These are phyloP conservation scores for Lizonia empirigonia DNA, from an alignment of 2,329 filamentous ascomycete genomes.

Conservation along the genomic window DNA sequence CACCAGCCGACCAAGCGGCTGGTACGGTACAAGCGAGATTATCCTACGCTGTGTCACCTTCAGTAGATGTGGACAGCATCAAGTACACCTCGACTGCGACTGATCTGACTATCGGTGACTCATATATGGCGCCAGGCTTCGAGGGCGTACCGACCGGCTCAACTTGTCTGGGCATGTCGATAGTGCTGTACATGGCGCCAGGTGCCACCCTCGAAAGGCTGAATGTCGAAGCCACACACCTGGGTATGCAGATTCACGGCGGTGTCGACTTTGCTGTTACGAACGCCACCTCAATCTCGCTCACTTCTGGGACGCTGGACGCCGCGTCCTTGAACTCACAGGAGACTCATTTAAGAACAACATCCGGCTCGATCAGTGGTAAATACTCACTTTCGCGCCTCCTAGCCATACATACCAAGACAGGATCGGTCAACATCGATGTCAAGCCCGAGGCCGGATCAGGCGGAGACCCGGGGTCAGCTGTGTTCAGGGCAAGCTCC, in stretches of 20 bases:
- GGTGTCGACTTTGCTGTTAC: slow-evolving; percentile 42
- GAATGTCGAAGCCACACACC: slow-evolving; percentile 43
- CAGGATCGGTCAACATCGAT: slow-evolving; percentile 50
- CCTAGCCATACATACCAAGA: slow-evolving; percentile 48
- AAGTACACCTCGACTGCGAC: slow-evolving; percentile 32
- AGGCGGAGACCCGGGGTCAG: slow-evolving; percentile 35
- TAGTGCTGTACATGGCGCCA: slow-evolving; percentile 46
- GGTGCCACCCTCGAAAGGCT: slow-evolving; percentile 43
- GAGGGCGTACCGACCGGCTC: slow-evolving; percentile 30
- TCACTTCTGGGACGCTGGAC: slow-evolving; percentile 45
- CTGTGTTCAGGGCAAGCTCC: slow-evolving; percentile 46
- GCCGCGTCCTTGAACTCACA: slow-evolving; percentile 44
- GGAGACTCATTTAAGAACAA: slow-evolving; percentile 48
- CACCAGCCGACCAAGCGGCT: slow-evolving; percentile 40
- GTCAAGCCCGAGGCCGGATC: slow-evolving; percentile 47
- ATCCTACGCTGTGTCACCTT: slow-evolving; percentile 46
- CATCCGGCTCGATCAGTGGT: slow-evolving; percentile 51
- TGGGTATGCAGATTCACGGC: slow-evolving; percentile 47
- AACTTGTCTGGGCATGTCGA: slow-evolving; percentile 48
- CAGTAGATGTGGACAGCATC: slow-evolving; percentile 39
- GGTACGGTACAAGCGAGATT: slow-evolving; percentile 46
- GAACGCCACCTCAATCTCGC: slow-evolving; percentile 39
- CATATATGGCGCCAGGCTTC: slow-evolving; percentile 29
- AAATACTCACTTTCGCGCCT: slow-evolving; percentile 50
- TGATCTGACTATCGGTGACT: slow-evolving; percentile 37